A percentile compares a stretch with the other conserved stretches of the same genome.
Evolutionary conservation across 2,329 filamentous ascomycete genomes (phyloP).

Genomic region (Xylariales sp.): DNA sequence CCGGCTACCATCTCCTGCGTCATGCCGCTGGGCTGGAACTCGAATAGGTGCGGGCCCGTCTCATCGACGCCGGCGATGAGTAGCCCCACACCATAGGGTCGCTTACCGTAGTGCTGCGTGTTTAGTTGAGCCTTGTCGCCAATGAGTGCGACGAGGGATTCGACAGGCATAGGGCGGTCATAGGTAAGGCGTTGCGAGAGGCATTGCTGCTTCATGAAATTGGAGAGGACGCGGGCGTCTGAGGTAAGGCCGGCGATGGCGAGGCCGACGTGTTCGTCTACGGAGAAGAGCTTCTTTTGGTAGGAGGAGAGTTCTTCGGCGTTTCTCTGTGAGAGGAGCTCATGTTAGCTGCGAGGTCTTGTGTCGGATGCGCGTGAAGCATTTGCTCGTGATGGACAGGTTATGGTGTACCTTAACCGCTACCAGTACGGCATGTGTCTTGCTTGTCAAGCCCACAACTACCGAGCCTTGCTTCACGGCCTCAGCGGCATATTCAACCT

Average conservation of each 20-base stretch:
- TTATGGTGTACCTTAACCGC: constrained; percentile 75
- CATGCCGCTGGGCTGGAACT: constrained; percentile 95
- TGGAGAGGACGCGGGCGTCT: constrained; percentile 96
- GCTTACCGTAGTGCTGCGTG: constrained; percentile 95
- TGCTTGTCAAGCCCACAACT: constrained; percentile 94
- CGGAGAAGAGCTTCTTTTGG: constrained; percentile 97
- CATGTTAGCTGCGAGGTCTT: constrained; percentile 7
- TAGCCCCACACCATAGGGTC: constrained; percentile 91
- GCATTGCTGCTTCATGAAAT: constrained; percentile 99
- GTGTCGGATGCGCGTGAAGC: constrained; percentile 4
- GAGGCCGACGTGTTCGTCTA: constrained; percentile 93
- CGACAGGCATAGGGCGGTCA: constrained; percentile 86
- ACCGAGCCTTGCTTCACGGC: constrained; percentile 99
- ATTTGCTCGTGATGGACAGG: neutral
- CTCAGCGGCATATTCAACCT: constrained; percentile 98
- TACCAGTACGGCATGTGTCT: constrained; percentile 93
- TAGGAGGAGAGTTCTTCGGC: constrained; percentile 99
- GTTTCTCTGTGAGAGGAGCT: constrained; percentile 63
- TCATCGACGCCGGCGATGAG: constrained; percentile 93
- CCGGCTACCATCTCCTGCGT: constrained; percentile 97
- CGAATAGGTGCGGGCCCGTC: constrained; percentile 90
- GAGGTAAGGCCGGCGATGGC: constrained; percentile 95
- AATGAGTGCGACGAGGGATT: constrained; percentile 85
- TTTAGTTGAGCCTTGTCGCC: constrained; percentile 96
- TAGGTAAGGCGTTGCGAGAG: constrained; percentile 94